Conservation (phyloP, 2,329 filamentous ascomycete species). For the Magnaporthiopsis rhizophila region DNA sequence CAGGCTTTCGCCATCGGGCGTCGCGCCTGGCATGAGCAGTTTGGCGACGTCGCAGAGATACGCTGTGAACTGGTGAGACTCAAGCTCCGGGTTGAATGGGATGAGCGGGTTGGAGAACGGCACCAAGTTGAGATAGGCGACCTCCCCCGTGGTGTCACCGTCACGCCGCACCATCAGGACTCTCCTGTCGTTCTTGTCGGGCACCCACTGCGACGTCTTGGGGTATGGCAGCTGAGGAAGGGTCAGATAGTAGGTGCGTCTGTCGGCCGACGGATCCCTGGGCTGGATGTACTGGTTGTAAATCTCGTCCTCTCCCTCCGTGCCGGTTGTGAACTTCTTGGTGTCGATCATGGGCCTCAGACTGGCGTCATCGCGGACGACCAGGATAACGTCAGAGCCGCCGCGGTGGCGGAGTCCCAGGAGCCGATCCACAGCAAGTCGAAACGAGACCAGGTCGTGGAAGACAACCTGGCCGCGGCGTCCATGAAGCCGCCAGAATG, state of each 20-base stretch:
- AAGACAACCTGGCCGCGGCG: conserved; percentile 1
- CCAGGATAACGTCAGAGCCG: neutral
- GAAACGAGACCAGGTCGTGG: neutral
- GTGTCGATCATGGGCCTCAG: neutral
- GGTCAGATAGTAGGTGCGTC: neutral
- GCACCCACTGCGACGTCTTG: neutral
- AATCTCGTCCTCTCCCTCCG: neutral
- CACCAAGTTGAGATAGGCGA: conserved; percentile 5
- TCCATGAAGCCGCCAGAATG: conserved; percentile 5
- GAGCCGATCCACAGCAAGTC: conserved; percentile 3
- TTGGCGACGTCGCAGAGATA: neutral
- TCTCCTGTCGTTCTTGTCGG: neutral
- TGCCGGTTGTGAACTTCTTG: neutral
- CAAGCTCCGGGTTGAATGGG: neutral
- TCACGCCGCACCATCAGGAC: neutral
- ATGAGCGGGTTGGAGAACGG: neutral
- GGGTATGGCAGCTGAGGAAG: neutral
- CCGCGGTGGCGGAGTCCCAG: neutral
- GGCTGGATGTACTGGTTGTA: neutral
- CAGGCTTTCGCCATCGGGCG: neutral
- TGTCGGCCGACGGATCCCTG: neutral
- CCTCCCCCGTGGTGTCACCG: neutral
- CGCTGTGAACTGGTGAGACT: neutral
- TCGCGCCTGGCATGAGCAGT: neutral
- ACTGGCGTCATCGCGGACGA: neutral